Conservation (phyloP, 139 green algal genomes). For the Desmodesmus armatus region DNA sequence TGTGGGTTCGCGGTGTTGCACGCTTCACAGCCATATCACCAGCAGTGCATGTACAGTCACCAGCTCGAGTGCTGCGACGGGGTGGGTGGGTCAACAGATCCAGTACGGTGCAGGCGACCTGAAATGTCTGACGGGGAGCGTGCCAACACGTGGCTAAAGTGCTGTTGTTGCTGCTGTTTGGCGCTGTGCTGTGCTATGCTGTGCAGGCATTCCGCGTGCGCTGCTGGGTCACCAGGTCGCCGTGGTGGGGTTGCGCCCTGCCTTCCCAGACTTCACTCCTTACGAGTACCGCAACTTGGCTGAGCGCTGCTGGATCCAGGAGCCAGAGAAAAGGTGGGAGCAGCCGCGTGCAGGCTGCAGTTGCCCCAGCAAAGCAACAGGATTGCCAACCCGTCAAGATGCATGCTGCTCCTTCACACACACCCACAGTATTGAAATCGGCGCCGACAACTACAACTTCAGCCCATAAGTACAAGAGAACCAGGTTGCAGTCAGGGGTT, state of each 20-base stretch:
- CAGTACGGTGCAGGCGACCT: too few species aligned
- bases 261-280: slow-evolving; percentile 48
- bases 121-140: too few species aligned
- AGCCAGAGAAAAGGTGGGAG: slow-evolving; percentile 14
- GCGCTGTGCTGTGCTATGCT: neutral
- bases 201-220: slow-evolving; percentile 45
- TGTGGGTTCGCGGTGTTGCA: neutral
- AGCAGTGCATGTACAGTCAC: slow-evolving; percentile 30
- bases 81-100: too few species aligned
- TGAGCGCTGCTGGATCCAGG: slow-evolving; percentile 51
- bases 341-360: neutral
- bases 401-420: neutral
- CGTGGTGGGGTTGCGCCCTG: slow-evolving; percentile 40
- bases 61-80: neutral
- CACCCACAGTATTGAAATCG: neutral
- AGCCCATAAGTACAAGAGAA: neutral
- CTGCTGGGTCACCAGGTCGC: slow-evolving; percentile 51
- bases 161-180: neutral
- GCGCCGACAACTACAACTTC: neutral
- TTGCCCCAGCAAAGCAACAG: too few species aligned
- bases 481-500: neutral
- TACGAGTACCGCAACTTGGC: slow-evolving; percentile 33
- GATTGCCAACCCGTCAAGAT: too few species aligned
- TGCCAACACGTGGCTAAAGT: neutral
- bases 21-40: slow-evolving; percentile 31